Base-by-base conservation (phyloP, 2,329 filamentous ascomycete genomes). In the Cladosporium oxysporum region DNA sequence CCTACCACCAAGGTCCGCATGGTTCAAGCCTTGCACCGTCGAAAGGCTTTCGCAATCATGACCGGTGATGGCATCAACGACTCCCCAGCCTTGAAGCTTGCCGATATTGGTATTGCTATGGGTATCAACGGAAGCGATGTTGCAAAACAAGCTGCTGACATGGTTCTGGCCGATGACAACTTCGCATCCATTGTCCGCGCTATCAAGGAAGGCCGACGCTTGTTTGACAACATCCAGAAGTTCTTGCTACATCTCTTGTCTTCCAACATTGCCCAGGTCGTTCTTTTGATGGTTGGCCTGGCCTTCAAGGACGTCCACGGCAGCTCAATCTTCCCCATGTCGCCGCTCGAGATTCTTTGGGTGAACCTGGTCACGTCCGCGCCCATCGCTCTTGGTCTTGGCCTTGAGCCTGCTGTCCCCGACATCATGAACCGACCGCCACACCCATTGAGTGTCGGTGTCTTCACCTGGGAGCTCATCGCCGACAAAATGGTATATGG, bases 201-300 rank as follows among this genome's bases (percentile, higher is more conserved):
- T 18, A 78, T 79, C 62, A 76, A 77, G 69, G 78, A 79, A 68
- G 78, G 78, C 5, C 75, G 77, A 33, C 75, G 77, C 37, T 75
- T 80, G 70, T 80, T 80, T 57, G 77, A 78, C 73, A 80, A 80
- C 67, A 79, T 80, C 44, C 76, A 79, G 65, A 78, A 65, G 70
- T 81, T 81, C 72, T 69, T 81, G 33, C 78, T 80, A 72, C 79
- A 80, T 67, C 75, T 80, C 14, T 76, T 81, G 71, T 78, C 79
- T 71, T 79, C 77, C 65, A 81, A 81, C 66, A 80, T 81, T 66
- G 75, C 79, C 1, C 79, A 81, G 69, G 79, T 80, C 41, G 76
- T 79, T 64, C 77, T 80, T 18, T 76, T 81, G 5, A 73, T 81
- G 18, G 77, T 80, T 50, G 79, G 78, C 31, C 76, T 81, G 33